A percentile compares a stretch with the other conserved stretches of the same genome.
Conservation (phyloP, 106 monocot species). For the Posidonia australis region DNA sequence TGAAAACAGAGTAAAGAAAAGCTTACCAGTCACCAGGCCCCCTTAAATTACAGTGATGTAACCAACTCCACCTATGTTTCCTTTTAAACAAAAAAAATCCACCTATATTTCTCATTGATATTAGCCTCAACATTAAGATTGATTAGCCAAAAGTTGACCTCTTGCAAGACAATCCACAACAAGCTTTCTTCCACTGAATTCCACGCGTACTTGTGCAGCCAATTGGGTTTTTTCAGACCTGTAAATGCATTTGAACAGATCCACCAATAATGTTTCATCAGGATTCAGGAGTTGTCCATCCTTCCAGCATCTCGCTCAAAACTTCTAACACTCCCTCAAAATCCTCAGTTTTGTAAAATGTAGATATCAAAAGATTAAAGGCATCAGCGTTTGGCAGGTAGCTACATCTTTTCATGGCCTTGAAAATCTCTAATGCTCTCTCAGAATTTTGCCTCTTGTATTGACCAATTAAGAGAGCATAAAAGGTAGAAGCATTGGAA, state of each 20-base stretch:
- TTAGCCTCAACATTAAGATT: background rate
- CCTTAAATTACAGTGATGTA: no score
- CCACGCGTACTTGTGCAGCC: conserved; percentile 15
- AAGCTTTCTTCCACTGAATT: conserved; percentile 20
- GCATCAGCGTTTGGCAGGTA: conserved; percentile 42
- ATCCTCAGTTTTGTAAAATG: conserved; percentile 68
- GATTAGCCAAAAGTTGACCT: conserved; percentile 1
- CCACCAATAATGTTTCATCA: conserved; percentile 35
- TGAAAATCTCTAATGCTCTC: conserved; percentile 72
- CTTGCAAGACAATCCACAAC: conserved; percentile 28
- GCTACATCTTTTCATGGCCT: conserved; percentile 68
- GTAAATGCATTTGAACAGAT: conserved; percentile 38
- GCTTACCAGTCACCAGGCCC: no score
- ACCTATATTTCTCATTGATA: no score
- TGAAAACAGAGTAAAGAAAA: no score
- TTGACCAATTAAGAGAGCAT: conserved; percentile 63
- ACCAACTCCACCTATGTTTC: no score
- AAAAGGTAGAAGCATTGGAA: conserved; percentile 63
- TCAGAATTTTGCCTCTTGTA: conserved; percentile 90
- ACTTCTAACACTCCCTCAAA: conserved; percentile 60
- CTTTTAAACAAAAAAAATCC: no score
- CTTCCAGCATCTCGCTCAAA: conserved; percentile 60
- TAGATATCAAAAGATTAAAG: conserved; percentile 42
- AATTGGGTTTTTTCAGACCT: conserved; percentile 34
- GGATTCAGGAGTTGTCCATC: conserved; percentile 56